These are phyloP conservation scores for Chrysanthemum seticuspe DNA, from an alignment of 129 eudicot species.

Conservation along the genomic window DNA sequence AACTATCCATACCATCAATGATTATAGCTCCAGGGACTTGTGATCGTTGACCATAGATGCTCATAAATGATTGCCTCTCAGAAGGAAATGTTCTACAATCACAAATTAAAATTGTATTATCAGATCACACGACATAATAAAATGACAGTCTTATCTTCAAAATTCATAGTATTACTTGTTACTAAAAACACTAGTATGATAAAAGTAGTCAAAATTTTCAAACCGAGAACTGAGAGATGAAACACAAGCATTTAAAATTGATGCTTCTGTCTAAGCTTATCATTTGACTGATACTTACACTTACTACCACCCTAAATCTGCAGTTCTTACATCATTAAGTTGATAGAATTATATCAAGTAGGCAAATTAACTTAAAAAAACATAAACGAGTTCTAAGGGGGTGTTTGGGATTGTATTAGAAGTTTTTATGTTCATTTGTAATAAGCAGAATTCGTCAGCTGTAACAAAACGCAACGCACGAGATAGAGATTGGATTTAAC, in stretches of 20 bases:
- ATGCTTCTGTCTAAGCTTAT: background rate
- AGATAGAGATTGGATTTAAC: too few relatives aligned
- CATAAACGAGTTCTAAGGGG: too few relatives aligned
- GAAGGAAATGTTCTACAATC: conserved; percentile 55
- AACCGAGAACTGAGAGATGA: background rate
- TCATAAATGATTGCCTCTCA: conserved; percentile 70
- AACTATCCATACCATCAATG: conserved; percentile 65
- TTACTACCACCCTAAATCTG: too few relatives aligned
- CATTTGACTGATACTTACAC: too few relatives aligned
- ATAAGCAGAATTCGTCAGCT: too few relatives aligned
- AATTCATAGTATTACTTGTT: conserved; percentile 8
- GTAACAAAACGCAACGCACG: too few relatives aligned
- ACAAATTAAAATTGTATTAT: conserved; percentile 22
- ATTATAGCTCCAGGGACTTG: conserved; percentile 81
- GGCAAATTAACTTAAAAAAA: background rate
- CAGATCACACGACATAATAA: background rate
- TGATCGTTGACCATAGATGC: conserved; percentile 71
- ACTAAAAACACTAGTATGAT: background rate
- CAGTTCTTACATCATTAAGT: background rate
- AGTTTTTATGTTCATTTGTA: too few relatives aligned
- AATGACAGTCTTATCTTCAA: background rate
- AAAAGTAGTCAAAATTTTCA: conserved; percentile 5
- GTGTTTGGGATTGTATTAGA: too few relatives aligned
- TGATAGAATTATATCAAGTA: background rate
- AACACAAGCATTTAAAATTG: conserved; percentile 1